Conservation (phyloP, 768 basidiomycete species). For the Lyophyllum shimeji region DNA sequence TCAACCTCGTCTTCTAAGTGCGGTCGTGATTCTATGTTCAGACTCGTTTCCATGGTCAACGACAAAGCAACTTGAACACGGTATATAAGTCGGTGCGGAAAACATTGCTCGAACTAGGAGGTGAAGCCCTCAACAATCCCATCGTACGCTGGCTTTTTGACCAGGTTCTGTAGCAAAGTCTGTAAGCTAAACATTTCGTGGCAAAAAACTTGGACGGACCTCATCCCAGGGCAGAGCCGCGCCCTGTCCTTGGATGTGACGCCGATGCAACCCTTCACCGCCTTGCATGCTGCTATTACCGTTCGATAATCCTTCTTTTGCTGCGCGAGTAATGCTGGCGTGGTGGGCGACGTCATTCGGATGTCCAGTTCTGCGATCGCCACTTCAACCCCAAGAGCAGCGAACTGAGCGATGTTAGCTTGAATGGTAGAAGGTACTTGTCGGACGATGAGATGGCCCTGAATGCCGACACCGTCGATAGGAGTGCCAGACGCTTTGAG, state of each 20-base stretch:
- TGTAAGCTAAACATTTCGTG: neutral
- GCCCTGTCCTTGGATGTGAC: constrained; percentile 39
- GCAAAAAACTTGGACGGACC: constrained; percentile 18
- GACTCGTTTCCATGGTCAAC: too few relatives aligned
- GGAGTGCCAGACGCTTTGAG: constrained; percentile 49
- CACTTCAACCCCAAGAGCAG: constrained; percentile 62
- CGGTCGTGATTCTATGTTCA: too few relatives aligned
- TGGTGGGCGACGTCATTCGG: constrained; percentile 55
- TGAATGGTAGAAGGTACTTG: constrained; percentile 48
- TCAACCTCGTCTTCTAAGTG: too few relatives aligned
- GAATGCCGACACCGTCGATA: constrained; percentile 61
- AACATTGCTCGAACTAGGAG: neutral
- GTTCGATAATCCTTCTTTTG: constrained; percentile 58
- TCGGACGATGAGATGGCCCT: constrained; percentile 61
- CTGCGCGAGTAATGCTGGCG: constrained; percentile 46
- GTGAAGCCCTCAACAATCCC: constrained; percentile 40
- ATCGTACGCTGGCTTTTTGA: constrained; percentile 45
- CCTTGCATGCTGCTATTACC: constrained; percentile 53
- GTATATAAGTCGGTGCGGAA: too few relatives aligned
- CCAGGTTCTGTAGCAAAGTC: constrained; percentile 29
- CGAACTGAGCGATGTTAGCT: constrained; percentile 50
- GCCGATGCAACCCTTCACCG: constrained; percentile 39
- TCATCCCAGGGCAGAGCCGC: constrained; percentile 38
- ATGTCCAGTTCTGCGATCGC: constrained; percentile 71
- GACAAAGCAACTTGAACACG: too few relatives aligned